Evolutionary conservation across 768 basidiomycete genomes (phyloP).

Genomic region (Serendipita sp.): DNA sequence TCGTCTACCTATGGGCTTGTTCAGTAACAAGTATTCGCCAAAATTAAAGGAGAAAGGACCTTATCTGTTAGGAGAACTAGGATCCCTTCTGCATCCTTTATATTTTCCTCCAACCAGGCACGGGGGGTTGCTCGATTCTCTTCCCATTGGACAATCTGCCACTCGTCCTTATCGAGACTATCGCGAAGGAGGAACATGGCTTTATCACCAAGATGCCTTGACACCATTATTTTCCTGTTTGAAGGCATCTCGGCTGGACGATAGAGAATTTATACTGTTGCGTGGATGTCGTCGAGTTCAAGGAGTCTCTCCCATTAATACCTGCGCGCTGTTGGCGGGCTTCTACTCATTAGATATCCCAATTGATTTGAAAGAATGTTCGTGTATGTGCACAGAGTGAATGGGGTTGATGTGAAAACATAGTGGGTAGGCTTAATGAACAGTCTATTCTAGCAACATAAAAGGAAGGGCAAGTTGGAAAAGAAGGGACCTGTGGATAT

Average conservation of each 20-base stretch:
- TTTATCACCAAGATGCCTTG: slow-evolving; percentile 13
- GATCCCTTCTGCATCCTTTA: slow-evolving; percentile 43
- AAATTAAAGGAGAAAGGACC: slow-evolving; percentile 23
- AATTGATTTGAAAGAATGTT: too few relatives aligned
- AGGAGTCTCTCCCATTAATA: too few relatives aligned
- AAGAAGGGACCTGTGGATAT: too few relatives aligned
- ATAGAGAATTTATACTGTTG: not conserved
- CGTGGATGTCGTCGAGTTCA: too few relatives aligned
- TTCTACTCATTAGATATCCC: too few relatives aligned
- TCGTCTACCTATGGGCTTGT: slow-evolving; percentile 38
- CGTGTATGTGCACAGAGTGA: too few relatives aligned
- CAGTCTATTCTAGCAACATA: too few relatives aligned
- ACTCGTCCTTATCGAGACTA: slow-evolving; percentile 1
- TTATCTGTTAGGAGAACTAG: slow-evolving; percentile 55
- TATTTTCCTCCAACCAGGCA: slow-evolving; percentile 59
- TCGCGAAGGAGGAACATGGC: slow-evolving; percentile 13
- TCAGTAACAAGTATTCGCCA: slow-evolving; percentile 9
- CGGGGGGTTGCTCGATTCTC: slow-evolving; percentile 41
- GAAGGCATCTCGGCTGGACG: not conserved
- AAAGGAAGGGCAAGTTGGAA: too few relatives aligned
- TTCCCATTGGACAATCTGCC: slow-evolving; percentile 33
- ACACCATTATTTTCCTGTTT: slow-evolving; percentile 16
- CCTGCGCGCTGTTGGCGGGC: too few relatives aligned
- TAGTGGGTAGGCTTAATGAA: too few relatives aligned
- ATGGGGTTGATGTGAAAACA: too few relatives aligned